A percentile compares a stretch with the other conserved stretches of the same genome.
Conservation (phyloP, 306 rosid species). For the Cyclanthera cordifolia region DNA sequence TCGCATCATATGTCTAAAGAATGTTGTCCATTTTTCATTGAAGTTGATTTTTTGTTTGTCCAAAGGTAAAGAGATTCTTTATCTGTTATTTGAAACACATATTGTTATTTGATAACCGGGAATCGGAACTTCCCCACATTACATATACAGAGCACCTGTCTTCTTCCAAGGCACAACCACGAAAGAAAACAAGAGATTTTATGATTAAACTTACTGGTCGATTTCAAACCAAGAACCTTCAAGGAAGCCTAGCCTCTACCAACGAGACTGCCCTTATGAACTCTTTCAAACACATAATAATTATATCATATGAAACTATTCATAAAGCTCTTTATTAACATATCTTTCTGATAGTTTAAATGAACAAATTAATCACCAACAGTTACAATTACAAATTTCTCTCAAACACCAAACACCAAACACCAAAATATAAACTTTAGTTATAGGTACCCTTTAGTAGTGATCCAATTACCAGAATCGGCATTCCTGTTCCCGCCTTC, state of each 20-base stretch:
- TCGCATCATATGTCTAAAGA: background rate
- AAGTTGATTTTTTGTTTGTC: constrained; percentile 1
- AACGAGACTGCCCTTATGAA: too few species aligned
- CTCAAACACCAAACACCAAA: background rate
- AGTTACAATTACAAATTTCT: background rate
- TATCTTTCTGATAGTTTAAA: background rate
- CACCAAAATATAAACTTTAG: background rate
- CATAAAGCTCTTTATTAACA: background rate
- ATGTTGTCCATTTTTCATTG: background rate
- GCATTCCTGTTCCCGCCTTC: constrained; percentile 21
- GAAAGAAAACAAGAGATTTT: too few species aligned
- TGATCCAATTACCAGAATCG: constrained; percentile 34
- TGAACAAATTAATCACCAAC: background rate
- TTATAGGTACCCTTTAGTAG: background rate
- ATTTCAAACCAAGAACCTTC: too few species aligned
- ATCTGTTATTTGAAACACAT: background rate
- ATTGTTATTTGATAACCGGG: too few species aligned
- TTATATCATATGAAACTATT: background rate
- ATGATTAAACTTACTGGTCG: too few species aligned
- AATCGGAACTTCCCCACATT: too few species aligned
- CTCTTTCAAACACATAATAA: background rate
- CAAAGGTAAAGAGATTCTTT: background rate
- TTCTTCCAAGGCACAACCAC: too few species aligned
- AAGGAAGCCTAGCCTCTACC: too few species aligned
- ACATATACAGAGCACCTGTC: too few species aligned